phyloP scores from a whole-genome alignment of 768 basidiomycete genomes.

The Fomitopsis serialis region DNA sequence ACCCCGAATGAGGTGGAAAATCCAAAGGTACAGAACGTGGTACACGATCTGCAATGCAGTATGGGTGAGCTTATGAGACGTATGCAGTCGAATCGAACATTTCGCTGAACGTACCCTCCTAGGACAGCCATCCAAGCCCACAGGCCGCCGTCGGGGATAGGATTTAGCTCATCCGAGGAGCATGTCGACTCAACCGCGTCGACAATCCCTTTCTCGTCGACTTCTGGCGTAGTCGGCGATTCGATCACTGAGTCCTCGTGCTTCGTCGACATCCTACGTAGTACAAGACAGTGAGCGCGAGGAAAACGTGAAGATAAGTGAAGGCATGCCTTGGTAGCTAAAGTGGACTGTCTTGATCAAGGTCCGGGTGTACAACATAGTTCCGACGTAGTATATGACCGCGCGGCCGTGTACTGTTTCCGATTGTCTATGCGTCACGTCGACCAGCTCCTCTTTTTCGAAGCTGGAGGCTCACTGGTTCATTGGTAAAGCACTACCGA shows the following conservation, averaged over 20 bases:
- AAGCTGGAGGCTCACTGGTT: not conserved
- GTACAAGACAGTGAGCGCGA: too few species aligned
- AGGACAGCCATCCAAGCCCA: constrained; percentile 3
- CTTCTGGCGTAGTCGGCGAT: not conserved
- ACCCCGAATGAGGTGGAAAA: constrained; percentile 12
- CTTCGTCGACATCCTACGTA: too few species aligned
- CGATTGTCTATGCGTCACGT: not conserved
- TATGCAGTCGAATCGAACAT: not conserved
- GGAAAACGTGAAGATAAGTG: too few species aligned
- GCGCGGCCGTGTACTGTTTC: not conserved
- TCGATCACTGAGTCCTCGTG: too few species aligned
- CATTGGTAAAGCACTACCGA: not conserved
- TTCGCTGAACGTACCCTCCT: constrained; percentile 1
- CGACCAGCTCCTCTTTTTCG: not conserved
- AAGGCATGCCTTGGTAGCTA: too few species aligned
- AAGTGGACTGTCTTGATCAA: too few species aligned
- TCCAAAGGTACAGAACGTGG: constrained; percentile 9
- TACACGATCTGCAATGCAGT: not conserved
- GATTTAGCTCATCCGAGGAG: not conserved
- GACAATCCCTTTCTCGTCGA: not conserved
- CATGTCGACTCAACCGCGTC: not conserved
- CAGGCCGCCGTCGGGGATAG: constrained; percentile 2
- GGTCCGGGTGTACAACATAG: not conserved
- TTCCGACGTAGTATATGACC: not conserved
- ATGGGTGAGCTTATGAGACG: not conserved